phyloP scores from a whole-genome alignment of 169 alveolate genomes.

The Eimeria nieschulzi region DNA sequence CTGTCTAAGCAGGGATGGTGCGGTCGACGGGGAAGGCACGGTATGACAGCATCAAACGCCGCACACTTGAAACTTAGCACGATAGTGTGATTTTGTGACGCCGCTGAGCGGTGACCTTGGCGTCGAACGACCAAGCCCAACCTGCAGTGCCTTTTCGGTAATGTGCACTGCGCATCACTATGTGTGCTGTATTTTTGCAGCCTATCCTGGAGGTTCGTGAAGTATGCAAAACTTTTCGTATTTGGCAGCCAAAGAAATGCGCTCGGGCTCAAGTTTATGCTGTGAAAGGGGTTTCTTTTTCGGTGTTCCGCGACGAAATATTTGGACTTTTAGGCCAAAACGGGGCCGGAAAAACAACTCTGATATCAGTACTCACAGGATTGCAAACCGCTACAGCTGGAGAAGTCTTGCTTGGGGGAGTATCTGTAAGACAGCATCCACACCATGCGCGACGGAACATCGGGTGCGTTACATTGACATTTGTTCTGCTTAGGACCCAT shows the following conservation, averaged over 20 bases:
- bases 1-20: neutral
- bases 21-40: neutral
- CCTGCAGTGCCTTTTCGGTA: too few relatives aligned
- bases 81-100: too few relatives aligned
- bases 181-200: neutral
- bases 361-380: conserved; percentile 79
- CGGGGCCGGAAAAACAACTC: conserved; percentile 95
- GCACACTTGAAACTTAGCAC: neutral
- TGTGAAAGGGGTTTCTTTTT: conserved; percentile 53
- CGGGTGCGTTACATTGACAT: neutral
- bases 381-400: conserved; percentile 15
- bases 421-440: conserved; percentile 24
- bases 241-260: conserved; percentile 46
- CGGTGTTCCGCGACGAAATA: conserved; percentile 83
- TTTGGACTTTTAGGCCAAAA: conserved; percentile 92
- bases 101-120: too few relatives aligned
- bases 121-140: too few relatives aligned
- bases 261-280: conserved; percentile 34
- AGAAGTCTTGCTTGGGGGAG: conserved; percentile 32
- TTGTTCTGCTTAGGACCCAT: too few relatives aligned
- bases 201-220: conserved; percentile 44
- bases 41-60: neutral
- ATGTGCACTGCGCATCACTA: too few relatives aligned
- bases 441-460: conserved; percentile 40
- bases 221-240: conserved; percentile 35